Percentiles rank a stretch among this genome's conserved stretches.
Conservation (phyloP, 2,329 filamentous ascomycete genomes). For the Alternaria solani region DNA sequence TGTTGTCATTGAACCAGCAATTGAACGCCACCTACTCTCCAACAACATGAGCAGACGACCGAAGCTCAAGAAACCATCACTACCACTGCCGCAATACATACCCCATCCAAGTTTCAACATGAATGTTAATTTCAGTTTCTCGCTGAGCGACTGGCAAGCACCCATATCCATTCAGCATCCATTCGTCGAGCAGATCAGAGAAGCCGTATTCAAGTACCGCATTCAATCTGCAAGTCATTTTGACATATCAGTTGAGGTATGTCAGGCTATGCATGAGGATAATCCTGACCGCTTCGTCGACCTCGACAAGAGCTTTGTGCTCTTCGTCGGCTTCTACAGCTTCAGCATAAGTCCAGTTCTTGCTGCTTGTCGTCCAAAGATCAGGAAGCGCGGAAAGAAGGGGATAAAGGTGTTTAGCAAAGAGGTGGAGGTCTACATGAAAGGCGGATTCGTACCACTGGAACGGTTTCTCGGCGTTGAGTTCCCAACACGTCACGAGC, state of each 20-base stretch:
- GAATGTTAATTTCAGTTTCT: neutral
- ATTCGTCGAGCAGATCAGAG: conserved; percentile 12
- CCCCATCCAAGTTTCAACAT: neutral
- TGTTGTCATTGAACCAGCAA: neutral
- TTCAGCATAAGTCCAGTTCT: neutral
- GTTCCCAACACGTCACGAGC: conserved; percentile 7
- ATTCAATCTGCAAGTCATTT: conserved; percentile 17
- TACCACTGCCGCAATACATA: no score
- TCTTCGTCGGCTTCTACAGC: conserved; percentile 19
- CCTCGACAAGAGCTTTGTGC: neutral
- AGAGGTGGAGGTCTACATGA: neutral
- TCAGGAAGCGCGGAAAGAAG: neutral
- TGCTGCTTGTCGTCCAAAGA: conserved; percentile 1
- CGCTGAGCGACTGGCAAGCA: conserved; percentile 3
- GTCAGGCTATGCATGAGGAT: neutral
- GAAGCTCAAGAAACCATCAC: neutral
- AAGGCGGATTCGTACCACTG: conserved; percentile 6
- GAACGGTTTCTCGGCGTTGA: conserved; percentile 7
- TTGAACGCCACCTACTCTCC: neutral
- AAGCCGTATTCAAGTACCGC: conserved; percentile 13
- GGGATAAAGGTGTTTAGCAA: neutral
- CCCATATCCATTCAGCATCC: conserved; percentile 8
- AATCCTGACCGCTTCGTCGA: neutral
- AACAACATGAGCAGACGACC: neutral
- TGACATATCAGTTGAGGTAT: conserved; percentile 6